A percentile compares a stretch with the other conserved stretches of the same genome.
These are phyloP conservation scores for Boletus tylopilopsis DNA, from an alignment of 768 basidiomycete genomes.

Conservation along the genomic window DNA sequence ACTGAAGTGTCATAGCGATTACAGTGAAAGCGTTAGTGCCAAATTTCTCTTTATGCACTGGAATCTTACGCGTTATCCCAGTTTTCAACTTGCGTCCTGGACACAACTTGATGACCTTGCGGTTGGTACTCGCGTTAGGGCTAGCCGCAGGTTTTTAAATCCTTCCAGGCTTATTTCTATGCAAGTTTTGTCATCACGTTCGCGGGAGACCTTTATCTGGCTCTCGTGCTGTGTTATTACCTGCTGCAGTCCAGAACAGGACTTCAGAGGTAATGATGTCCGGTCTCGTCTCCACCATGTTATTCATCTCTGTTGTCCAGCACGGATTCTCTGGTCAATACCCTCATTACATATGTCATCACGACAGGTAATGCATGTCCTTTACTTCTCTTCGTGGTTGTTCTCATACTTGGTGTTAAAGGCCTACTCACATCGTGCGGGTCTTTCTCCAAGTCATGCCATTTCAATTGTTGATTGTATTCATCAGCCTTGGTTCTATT, in stretches of 20 bases:
- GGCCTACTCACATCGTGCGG: constrained; percentile 38
- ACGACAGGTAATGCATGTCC: constrained; percentile 45
- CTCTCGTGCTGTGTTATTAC: constrained; percentile 46
- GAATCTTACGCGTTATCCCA: constrained; percentile 14
- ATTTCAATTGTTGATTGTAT: not conserved
- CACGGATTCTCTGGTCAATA: constrained; percentile 47
- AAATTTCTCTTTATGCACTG: not conserved
- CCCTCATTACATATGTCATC: constrained; percentile 48
- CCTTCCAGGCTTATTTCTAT: constrained; percentile 45
- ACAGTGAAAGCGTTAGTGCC: constrained; percentile 47
- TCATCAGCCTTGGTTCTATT: constrained; percentile 42
- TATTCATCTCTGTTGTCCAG: constrained; percentile 26
- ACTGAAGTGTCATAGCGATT: constrained; percentile 37
- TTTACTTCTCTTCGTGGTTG: constrained; percentile 6
- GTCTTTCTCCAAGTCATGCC: not conserved
- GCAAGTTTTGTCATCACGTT: constrained; percentile 48
- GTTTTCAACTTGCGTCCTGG: constrained; percentile 39
- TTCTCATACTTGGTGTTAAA: constrained; percentile 25
- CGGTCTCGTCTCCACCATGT: not conserved
- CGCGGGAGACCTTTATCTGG: constrained; percentile 49
- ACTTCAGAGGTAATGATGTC: constrained; percentile 37
- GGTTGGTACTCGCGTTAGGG: constrained; percentile 25
- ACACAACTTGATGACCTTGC: constrained; percentile 36
- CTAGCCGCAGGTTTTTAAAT: not conserved
- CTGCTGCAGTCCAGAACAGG: constrained; percentile 50